Percentiles rank a stretch among this genome's conserved stretches.
These are phyloP conservation scores for Jatropha podagrica DNA, from an alignment of 441 rosid genomes.

Conservation along the genomic window DNA sequence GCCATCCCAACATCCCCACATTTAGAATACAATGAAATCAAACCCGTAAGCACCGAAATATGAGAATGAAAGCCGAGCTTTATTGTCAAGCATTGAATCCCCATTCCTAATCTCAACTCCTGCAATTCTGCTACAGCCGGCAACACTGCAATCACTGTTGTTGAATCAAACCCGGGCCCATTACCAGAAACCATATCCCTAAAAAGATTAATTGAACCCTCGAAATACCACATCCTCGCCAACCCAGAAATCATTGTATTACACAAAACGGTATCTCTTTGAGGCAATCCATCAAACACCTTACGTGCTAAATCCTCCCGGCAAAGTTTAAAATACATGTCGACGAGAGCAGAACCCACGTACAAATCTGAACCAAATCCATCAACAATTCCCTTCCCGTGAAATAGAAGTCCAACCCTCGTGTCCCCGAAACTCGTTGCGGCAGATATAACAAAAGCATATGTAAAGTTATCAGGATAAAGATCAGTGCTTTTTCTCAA, in stretches of 20 bases:
- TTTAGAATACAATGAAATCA: constrained; percentile 61
- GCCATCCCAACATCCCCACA: constrained; percentile 49
- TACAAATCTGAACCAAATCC: constrained; percentile 57
- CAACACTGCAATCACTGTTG: constrained; percentile 54
- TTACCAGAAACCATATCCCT: constrained; percentile 45
- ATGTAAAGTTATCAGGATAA: constrained; percentile 60
- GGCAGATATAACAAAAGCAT: constrained; percentile 51
- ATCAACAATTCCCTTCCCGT: constrained; percentile 47
- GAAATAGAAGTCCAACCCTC: constrained; percentile 43
- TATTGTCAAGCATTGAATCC: constrained; percentile 53
- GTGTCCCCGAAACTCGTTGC: constrained; percentile 39
- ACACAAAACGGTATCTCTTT: constrained; percentile 60
- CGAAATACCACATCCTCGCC: constrained; percentile 41
- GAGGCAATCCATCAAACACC: constrained; percentile 61
- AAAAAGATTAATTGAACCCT: constrained; percentile 49
- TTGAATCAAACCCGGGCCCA: constrained; percentile 39
- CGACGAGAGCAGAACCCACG: constrained; percentile 61
- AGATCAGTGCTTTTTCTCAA: constrained; percentile 43
- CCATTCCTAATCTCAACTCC: constrained; percentile 54
- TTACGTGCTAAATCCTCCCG: constrained; percentile 40
- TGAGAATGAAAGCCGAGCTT: constrained; percentile 54
- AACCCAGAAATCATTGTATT: constrained; percentile 73
- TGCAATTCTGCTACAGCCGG: constrained; percentile 77
- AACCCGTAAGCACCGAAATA: constrained; percentile 56
- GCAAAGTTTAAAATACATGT: constrained; percentile 49